Conservation (phyloP, 163 green algal species). For the Scenedesmus sp. region DNA sequence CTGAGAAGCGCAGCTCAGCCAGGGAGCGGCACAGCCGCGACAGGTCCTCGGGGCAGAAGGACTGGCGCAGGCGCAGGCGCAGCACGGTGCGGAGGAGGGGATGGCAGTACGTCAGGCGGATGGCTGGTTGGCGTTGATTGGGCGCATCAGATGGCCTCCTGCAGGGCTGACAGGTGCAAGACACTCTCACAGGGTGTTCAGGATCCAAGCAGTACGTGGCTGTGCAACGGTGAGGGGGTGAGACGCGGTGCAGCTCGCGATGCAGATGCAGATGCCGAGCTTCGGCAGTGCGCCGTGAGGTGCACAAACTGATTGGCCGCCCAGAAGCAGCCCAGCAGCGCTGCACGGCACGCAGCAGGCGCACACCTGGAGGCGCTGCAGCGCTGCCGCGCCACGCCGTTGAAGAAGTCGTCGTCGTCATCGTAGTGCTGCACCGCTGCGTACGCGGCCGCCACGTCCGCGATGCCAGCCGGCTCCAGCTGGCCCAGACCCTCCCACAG, state of each 20-base stretch:
- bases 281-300: too few species aligned
- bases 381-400: conserved; percentile 28
- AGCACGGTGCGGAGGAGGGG: too few species aligned
- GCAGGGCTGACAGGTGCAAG: too few species aligned
- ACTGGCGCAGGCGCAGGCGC: conserved; percentile 9
- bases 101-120: too few species aligned
- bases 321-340: background rate
- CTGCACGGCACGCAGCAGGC: background rate
- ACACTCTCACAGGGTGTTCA: background rate
- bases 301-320: too few species aligned
- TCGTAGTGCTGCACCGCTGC: conserved; percentile 52
- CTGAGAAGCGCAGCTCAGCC: conserved; percentile 28
- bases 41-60: conserved; percentile 46
- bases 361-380: conserved; percentile 37
- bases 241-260: too few species aligned
- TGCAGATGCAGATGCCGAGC: too few species aligned
- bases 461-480: background rate
- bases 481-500: conserved; percentile 40
- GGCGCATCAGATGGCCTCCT: too few species aligned
- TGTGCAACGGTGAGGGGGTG: too few species aligned
- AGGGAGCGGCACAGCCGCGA: conserved; percentile 26
- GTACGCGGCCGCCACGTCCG: conserved; percentile 43
- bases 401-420: conserved; percentile 56
- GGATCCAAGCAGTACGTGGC: background rate
- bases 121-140: too few species aligned